These are phyloP conservation scores for Ustilago lituana DNA, from an alignment of 1,284 basidiomycete genomes.

Conservation along the genomic window DNA sequence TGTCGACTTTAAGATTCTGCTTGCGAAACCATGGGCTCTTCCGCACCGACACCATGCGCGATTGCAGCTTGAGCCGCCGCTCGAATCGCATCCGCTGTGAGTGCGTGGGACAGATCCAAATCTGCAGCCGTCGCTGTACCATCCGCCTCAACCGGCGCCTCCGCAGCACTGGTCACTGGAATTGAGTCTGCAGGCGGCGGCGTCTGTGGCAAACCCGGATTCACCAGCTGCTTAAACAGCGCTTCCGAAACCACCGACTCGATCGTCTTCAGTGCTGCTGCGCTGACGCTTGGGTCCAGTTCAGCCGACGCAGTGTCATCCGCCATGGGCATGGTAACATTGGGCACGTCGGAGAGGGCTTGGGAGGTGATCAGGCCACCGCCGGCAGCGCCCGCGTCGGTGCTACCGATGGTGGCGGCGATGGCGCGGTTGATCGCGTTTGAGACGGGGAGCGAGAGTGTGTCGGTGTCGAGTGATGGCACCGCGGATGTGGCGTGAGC, in stretches of 20 bases:
- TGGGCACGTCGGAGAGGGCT: neutral
- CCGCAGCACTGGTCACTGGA: neutral
- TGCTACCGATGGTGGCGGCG: constrained; percentile 32
- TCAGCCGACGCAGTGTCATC: constrained; percentile 1
- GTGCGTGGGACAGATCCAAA: constrained; percentile 15
- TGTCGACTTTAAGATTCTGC: neutral
- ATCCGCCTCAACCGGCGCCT: neutral
- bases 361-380: constrained; percentile 2
- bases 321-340: neutral
- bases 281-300: constrained; percentile 25
- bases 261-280: constrained; percentile 33
- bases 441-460: constrained; percentile 25
- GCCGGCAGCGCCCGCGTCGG: constrained; percentile 1
- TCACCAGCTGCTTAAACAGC: constrained; percentile 35
- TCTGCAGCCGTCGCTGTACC: neutral
- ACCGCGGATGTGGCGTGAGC: constrained; percentile 15
- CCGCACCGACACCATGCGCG: constrained; percentile 21
- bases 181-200: too few relatives aligned
- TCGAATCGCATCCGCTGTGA: constrained; percentile 36
- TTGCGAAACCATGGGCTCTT: neutral
- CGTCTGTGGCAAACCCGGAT: constrained; percentile 11
- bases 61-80: constrained; percentile 45
- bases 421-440: constrained; percentile 37
- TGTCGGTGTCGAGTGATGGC: constrained; percentile 12
- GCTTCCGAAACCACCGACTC: constrained; percentile 36